Base-by-base conservation (phyloP, 108 stramenopile species). In the Discostella stelligeroides region DNA sequence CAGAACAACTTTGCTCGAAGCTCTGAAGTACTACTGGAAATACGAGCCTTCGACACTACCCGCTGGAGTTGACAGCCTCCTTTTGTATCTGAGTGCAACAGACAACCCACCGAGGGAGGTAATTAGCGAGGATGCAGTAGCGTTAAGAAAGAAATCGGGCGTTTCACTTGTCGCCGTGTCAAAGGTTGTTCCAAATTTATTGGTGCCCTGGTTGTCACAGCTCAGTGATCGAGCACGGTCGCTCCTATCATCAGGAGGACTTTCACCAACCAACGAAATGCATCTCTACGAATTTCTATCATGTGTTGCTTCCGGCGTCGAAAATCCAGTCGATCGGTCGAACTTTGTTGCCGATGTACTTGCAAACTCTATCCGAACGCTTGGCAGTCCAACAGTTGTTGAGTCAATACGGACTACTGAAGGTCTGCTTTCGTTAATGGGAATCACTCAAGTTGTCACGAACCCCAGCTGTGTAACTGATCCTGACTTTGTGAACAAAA, bases 241-340 rank as follows among this genome's bases (percentile, higher is more conserved):
- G 13, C 74, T 90, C 15, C 72, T 95, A 38, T 70, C 88, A 6
- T 84, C 82, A 7, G 72, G 71, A 65, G 83, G 76, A 4, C 73
- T 93, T n/a, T 75, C 85, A 25, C 89, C 90, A 17, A 67, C 83
- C 11, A 91, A 92, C 64, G 80, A 86, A 60, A 95, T 93, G 89
- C 92, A 95, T 63, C 73, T 95, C 5, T 90, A 88, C 55, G 95
- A 95, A 63, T 95, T 95, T 61, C 73, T 95, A 20, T 84, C 88
- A 10, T 88, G 89, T 74, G 89, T 95, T 14, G 92, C 92, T 21
- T 88, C 86, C 23, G 90, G 89, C 20, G 92, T 92, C 13, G 86
- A 92, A 24, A 91, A 95, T 68, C 88, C 88, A 2, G 64, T 65
- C 13, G 82, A 82, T 53, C 62, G 91, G 48, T 82, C 90, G 2